Base-by-base conservation (phyloP, 331 rosid genomes). In the Dryas integrifolia region DNA sequence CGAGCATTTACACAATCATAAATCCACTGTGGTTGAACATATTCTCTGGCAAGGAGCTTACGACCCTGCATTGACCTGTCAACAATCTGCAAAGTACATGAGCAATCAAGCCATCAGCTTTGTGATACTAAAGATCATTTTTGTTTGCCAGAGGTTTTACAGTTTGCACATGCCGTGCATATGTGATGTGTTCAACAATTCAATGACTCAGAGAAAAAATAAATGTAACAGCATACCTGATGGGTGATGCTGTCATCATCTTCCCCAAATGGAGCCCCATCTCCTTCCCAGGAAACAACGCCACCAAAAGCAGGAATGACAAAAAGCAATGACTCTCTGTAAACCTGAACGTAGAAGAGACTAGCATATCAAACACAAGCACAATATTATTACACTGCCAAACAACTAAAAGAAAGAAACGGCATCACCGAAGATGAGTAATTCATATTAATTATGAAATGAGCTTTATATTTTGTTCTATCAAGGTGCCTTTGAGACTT, bases 11-110 rank as follows among this genome's bases (percentile, higher is more conserved):
- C 83, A 81, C 85, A 89, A 71, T 91, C 98, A 85, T 58, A 94
- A 53, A 94, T 71, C 98, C 98, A 94, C 65, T 94, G 98, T n/a
- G 98, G 98, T 85, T 94, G 98, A 74, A 89, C 88, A 77, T 94
- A 94, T 62, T 88, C 91, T 75, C 98, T 89, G 18, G 92, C 84
- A 67, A 80, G 88, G 61, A 86, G 88, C 81, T 78, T 85, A 77
- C 86, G 97, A 48, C 85, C 86, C 75, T 86, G 96, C 35, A 85
- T 12, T 16, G 93, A 92, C 82, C 97, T 76, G 66, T 94, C 98
- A 57, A 94, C 92, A 74, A 94, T 83, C 98, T 94, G 56, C 50
- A 80, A 72, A 85, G 12, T 46, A 5, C 67, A 57, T 18, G 69
- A 60, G 30, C 51, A 40, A 10, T 59, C 49, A 46, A 58, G 35